Conservation (phyloP, 805 yeast genomes). For the Nakazawaea ishiwadae region DNA sequence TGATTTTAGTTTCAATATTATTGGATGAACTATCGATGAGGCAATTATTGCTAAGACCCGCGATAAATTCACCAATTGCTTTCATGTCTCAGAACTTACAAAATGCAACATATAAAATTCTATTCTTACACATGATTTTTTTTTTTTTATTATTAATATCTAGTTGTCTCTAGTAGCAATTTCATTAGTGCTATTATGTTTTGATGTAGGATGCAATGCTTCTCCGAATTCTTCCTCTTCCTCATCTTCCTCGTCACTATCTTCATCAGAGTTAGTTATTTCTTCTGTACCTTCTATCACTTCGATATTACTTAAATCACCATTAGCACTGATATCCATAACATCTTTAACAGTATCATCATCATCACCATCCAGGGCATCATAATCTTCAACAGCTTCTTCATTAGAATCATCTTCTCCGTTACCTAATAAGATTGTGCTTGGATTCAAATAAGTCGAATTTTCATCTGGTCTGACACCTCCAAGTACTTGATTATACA, state of each 20-base stretch:
- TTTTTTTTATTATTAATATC: too few species aligned
- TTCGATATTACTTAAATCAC: conserved; percentile 16
- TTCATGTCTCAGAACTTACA: too few species aligned
- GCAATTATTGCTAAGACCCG: too few species aligned
- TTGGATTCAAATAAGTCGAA: conserved; percentile 31
- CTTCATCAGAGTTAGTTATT: not conserved
- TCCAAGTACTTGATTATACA: conserved; percentile 54
- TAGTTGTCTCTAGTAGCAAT: too few species aligned
- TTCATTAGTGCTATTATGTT: too few species aligned
- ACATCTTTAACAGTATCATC: conserved; percentile 3
- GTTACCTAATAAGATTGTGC: conserved; percentile 29
- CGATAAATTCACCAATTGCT: too few species aligned
- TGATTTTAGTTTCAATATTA: too few species aligned
- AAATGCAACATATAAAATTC: too few species aligned
- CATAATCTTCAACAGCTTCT: conserved; percentile 27
- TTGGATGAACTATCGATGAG: too few species aligned
- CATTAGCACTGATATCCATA: conserved; percentile 16
- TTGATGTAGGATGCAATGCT: conserved; percentile 35
- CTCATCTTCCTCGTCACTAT: conserved; percentile 19
- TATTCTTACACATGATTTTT: too few species aligned
- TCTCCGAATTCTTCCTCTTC: conserved; percentile 19
- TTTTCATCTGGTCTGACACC: conserved; percentile 38
- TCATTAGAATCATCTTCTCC: conserved; percentile 41
- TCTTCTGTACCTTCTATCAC: conserved; percentile 18
- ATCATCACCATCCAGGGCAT: conserved; percentile 8